Percentiles rank a stretch among this genome's conserved stretches.
phyloP scores from a whole-genome alignment of 169 alveolate species.

The Cryptosporidium baileyi region DNA sequence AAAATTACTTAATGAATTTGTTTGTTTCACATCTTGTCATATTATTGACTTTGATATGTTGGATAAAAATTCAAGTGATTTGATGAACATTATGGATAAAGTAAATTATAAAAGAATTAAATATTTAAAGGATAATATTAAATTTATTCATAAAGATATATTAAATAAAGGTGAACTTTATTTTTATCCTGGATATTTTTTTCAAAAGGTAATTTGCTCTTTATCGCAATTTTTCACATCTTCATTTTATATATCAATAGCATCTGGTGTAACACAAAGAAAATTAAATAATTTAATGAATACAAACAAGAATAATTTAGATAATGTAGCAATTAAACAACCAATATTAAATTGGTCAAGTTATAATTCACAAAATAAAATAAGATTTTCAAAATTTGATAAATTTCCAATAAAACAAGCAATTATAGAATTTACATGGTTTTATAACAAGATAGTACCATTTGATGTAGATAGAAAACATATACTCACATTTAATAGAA shows the following conservation, averaged over 20 bases:
- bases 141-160: too few relatives aligned
- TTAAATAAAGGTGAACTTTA: not conserved
- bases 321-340: not conserved
- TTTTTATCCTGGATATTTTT: conserved; percentile 52
- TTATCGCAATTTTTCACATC: conserved; percentile 54
- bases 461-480: conserved; percentile 61
- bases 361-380: not conserved
- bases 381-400: conserved; percentile 7
- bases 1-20: conserved; percentile 4
- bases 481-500: conserved; percentile 16
- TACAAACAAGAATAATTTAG: not conserved
- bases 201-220: conserved; percentile 19
- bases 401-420: conserved; percentile 39
- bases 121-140: not conserved
- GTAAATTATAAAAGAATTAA: not conserved
- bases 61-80: not conserved
- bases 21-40: not conserved
- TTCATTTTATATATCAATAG: conserved; percentile 59
- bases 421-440: conserved; percentile 58
- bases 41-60: conserved; percentile 10
- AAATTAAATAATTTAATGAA: not conserved
- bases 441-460: conserved; percentile 19
- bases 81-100: not conserved
- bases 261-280: conserved; percentile 66
- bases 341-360: conserved; percentile 46